Conservation (phyloP, 257 asterid genomes). For the Echites panduratus region DNA sequence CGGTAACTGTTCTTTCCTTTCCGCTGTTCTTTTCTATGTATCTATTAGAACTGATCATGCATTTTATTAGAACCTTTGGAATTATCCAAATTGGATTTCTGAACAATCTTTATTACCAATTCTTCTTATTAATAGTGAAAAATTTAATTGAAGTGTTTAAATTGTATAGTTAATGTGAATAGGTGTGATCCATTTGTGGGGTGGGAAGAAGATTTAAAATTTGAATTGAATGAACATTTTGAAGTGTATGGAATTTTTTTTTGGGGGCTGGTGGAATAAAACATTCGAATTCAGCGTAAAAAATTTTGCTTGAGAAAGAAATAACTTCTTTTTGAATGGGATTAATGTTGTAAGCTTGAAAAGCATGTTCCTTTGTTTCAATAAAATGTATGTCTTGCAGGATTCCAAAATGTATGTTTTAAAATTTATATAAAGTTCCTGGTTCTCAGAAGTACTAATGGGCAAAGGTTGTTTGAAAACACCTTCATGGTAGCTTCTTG, state of each 20-base stretch:
- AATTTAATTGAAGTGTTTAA: no score
- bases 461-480: background rate
- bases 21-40: background rate
- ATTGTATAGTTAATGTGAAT: no score
- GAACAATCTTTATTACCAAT: background rate
- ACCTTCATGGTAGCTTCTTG: background rate
- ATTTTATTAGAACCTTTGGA: background rate
- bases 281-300: no score
- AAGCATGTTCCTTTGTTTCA: background rate
- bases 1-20: conserved; percentile 40
- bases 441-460: background rate
- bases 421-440: no score
- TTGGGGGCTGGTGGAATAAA: no score
- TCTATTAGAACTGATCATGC: background rate
- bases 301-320: no score
- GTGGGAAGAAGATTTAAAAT: no score
- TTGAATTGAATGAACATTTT: no score
- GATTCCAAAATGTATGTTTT: background rate
- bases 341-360: background rate
- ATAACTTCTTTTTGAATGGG: background rate
- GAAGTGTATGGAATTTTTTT: no score
- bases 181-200: no score
- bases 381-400: background rate
- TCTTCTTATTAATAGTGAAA: no score
- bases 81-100: background rate